Evolutionary conservation across 345 rosid species (phyloP).

Genomic region (Hibiscus trionum): DNA sequence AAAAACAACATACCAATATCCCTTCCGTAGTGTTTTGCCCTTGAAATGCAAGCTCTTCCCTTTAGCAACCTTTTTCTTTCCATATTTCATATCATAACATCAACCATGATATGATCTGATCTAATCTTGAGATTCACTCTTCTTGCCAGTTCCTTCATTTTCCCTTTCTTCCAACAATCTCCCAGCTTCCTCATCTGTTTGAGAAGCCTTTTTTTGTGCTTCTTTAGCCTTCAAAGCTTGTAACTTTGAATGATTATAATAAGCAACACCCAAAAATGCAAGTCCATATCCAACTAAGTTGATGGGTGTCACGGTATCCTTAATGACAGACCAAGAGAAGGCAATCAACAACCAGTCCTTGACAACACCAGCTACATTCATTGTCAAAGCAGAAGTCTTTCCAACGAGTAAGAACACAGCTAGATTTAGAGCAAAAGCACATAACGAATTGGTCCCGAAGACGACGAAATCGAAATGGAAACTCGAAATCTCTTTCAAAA

Average conservation of each 20-base stretch:
- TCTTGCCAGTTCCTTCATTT: constrained; percentile 46
- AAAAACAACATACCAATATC: constrained; percentile 17
- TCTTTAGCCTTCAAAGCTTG: constrained; percentile 89
- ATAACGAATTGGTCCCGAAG: constrained; percentile 83
- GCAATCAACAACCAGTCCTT: constrained; percentile 95
- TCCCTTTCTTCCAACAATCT: constrained; percentile 80
- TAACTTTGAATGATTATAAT: constrained; percentile 81
- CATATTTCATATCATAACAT: constrained; percentile 10
- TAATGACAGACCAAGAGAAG: constrained; percentile 91
- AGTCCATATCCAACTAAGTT: constrained; percentile 89
- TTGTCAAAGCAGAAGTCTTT: constrained; percentile 88
- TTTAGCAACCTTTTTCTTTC: constrained; percentile 4
- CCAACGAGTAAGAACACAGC: constrained; percentile 95
- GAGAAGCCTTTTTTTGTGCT: constrained; percentile 70
- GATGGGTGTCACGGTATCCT: constrained; percentile 87
- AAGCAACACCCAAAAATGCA: constrained; percentile 89
- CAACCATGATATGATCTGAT: not conserved
- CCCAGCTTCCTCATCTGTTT: constrained; percentile 68
- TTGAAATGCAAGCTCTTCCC: constrained; percentile 5
- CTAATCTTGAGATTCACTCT: constrained; percentile 54
- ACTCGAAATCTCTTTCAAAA: constrained; percentile 63
- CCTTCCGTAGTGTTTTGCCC: constrained; percentile 1
- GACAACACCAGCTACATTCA: constrained; percentile 98
- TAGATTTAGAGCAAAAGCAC: constrained; percentile 85
- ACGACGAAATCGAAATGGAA: constrained; percentile 80